Base-by-base conservation (phyloP, 306 rosid species). In the Betula pendula region DNA sequence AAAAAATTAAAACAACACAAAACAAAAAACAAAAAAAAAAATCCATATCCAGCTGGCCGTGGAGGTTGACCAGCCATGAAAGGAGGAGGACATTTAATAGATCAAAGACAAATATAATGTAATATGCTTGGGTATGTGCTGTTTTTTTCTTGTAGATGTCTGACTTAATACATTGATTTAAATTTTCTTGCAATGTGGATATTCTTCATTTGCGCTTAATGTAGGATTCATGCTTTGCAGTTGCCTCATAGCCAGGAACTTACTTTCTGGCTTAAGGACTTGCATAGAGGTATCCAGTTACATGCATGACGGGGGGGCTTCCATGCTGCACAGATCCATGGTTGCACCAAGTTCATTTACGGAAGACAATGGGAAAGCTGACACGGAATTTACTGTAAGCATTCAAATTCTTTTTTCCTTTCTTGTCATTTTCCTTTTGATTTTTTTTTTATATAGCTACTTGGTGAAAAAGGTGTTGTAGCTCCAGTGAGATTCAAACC, bases 171-270 rank as follows among this genome's bases (percentile, higher is more conserved):
- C 19, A 38, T 42, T 52, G 17, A 62, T 62, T 31, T 62, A 35
- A n/a, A 35, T 38, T 65, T 38, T 69, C 71, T 48, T 58, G 52
- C 62, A 60, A 52, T 77, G 71, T 79, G 77, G 62, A 74, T 58
- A 16, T 67, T 7, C 1, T 42, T 5, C 50, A 24, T 60, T 74
- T 83, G 67, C 75, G 47, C 79, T 76, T 71, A 27, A 78, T 70
- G 53, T 81, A 72, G 40, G 70, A 65, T 75, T 73, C 76, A 65
- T 88, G 40, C 65, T 77, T 76, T 90, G 84, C 91, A 95, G 99
- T 79, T 92, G 99, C 85, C 99, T 95, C 84, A 92, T 92, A 83
- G 90, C 97, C 70, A 90, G 99, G 81, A 95, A 95, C 88, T 87
- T 95, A 73, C 97, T 95, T 80, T 90, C 99, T 87, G 97, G 97